Evolutionary conservation across 257 asterid species (phyloP), one percentile per base, ranked within the genome.

Genomic region (Osmanthus fragrans): DNA sequence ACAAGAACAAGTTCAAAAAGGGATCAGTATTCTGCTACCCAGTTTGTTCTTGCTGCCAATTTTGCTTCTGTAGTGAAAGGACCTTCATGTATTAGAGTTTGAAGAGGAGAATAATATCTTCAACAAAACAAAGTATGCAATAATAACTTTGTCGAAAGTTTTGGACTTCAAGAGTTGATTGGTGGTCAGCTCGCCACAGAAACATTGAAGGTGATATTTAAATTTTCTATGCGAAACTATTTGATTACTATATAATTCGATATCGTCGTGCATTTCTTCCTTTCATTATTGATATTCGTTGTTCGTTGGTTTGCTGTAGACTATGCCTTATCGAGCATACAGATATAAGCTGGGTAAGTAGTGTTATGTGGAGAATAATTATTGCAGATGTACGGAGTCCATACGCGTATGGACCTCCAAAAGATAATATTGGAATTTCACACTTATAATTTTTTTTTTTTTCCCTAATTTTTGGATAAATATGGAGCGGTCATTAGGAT

Each of bases 151-250:
- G 83, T 90, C 85, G 82, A 92, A 81, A 70, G 88, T 90, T 63
- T 81, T 92, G 82, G 71, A 80, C 88, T 77, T 83, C 96, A 7
- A 82, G 82, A 23, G 81, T 77, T 70, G 64, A 84, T 33, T 89
- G 94, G 96, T 88, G 96, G 96, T 89, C 92, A n/a, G 84, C 91
- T 79, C 77, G 91, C 71, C 87, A 88, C 85, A 82, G 85, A 78
- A 85, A 85, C 10, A 76, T 91, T 39, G 91, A 91, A 91, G 96
- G 96, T 91, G 54, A 78, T 63, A 6, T 54, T 58, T 73, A 49
- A 47, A 4, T 74, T 30, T 84, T 72, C 39, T 65, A 13, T 18
- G n/a, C 19, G 23, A 18, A 36, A 36, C 47, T 23, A 56, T 12
- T 27, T 68, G 56, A 19, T 75, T 36, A 7, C 4, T 70, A 70